Conservation (phyloP, 495 filamentous ascomycete genomes). For the Hyaloscypha variabilis region DNA sequence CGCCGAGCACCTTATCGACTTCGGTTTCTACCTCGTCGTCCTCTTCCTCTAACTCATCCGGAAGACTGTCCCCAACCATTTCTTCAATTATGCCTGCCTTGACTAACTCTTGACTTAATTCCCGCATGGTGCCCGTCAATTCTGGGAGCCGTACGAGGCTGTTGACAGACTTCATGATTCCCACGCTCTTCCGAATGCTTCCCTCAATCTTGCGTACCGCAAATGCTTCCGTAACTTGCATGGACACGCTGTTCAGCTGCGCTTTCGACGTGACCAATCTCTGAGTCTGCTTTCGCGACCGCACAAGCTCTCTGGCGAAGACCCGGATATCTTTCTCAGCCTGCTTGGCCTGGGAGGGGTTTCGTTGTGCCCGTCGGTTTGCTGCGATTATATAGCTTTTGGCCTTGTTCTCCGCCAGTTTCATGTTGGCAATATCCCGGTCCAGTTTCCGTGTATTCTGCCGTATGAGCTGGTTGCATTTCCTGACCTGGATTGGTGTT, state of each 20-base stretch:
- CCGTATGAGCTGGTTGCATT: conserved; percentile 93
- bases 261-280: conserved; percentile 85
- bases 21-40: conserved; percentile 89
- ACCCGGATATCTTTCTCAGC: conserved; percentile 77
- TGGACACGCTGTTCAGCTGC: conserved; percentile 89
- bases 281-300: conserved; percentile 71
- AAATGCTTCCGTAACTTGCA: conserved; percentile 98
- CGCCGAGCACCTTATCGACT: conserved; percentile 89
- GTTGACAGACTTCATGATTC: conserved; percentile 98
- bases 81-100: conserved; percentile 97
- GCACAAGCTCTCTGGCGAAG: conserved; percentile 86
- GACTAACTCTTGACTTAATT: conserved; percentile 84
- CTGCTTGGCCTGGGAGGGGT: conserved; percentile 73
- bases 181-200: conserved; percentile 79
- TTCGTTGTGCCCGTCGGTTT: conserved; percentile 75
- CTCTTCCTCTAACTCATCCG: conserved; percentile 69
- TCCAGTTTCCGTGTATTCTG: conserved; percentile 92
- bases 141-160: conserved; percentile 81
- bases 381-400: conserved; percentile 81
- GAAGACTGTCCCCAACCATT: conserved; percentile 86
- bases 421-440: conserved; percentile 81
- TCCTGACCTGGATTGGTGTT: conserved; percentile 70
- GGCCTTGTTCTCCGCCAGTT: conserved; percentile 77
- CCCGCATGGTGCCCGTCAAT: conserved; percentile 86
- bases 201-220: conserved; percentile 96